Base-by-base conservation (phyloP, 2,329 filamentous ascomycete genomes). In the Teratosphaeria zuluensis region DNA sequence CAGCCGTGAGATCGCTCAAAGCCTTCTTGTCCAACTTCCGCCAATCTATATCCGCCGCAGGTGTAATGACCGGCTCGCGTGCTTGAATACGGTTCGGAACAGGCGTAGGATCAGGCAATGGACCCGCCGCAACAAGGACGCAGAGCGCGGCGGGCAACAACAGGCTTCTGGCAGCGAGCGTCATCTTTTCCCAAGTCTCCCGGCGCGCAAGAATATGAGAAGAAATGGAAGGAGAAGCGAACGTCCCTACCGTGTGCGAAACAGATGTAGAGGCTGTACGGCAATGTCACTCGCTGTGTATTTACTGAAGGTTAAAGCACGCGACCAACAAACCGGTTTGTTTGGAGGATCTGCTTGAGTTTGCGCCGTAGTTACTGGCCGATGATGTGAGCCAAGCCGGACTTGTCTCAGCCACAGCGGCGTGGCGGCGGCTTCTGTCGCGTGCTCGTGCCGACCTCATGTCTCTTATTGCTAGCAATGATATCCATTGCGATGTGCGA, bases 31-130 rank as follows among this genome's bases (percentile, higher is more conserved):
- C 42, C n/a, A 48, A 48, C 16, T n/a, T 19, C 19, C 42, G 42
- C 42, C 42, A 48, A 48, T 73, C 68, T 54, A 74, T 62, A 51
- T 75, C 74, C 12, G 76, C 74, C 28, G 76, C 76, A 30, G 78
- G 72, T 9, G 81, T 83, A 55, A 82, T 76, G 64, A 76, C 68
- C 51, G 80, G 76, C 65, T 77, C 73, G 9, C 63, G 65, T 14
- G 65, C 62, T 19, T 63, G 64, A 8, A 65, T 53, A 48, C 33
- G 57, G 54, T 60, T 56, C 21, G 57, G n/a, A 9, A 51, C 19
- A 7, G 63, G 53, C 11, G 54, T 58, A 11, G 66, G 66, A 1
- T 59, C 58, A 24, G 42, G 42, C 19, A 48, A 11, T 32, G 67
- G 66, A 19, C 64, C 58, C 8, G 67, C 67, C 9, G 63, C 60